phyloP scores from a whole-genome alignment of 78 protist species.

The Dictyostelium capitatum region DNA sequence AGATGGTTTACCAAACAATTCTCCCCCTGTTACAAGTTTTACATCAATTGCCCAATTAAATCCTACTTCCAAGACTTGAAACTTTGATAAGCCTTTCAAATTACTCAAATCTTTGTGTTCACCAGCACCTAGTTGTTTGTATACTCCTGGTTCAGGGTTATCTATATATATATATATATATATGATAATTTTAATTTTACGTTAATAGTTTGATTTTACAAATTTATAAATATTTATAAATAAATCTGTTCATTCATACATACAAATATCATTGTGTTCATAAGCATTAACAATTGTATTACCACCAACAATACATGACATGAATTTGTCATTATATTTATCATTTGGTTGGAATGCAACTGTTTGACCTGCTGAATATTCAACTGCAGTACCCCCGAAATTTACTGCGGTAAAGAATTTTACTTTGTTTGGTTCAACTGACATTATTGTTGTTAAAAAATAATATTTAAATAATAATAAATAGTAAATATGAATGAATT shows the following conservation, averaged over 20 bases:
- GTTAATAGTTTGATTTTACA: no score
- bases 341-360: neutral
- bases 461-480: no score
- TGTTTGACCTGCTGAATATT: neutral
- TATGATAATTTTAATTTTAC: no score
- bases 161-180: no score
- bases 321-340: slow-evolving; percentile 14
- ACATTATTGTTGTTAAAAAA: neutral
- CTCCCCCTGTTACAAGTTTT: neutral
- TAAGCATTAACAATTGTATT: neutral
- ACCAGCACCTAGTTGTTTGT: slow-evolving; percentile 18
- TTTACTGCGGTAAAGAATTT: slow-evolving; percentile 19
- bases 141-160: slow-evolving; percentile 30
- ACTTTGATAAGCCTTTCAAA: slow-evolving; percentile 26
- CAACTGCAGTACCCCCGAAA: slow-evolving; percentile 13
- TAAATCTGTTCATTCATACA: neutral
- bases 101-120: slow-evolving; percentile 22
- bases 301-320: slow-evolving; percentile 26
- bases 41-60: slow-evolving; percentile 58
- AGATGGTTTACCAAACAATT: no score
- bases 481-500: no score
- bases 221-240: no score
- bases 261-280: slow-evolving; percentile 58
- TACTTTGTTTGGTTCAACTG: slow-evolving; percentile 1
- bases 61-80: slow-evolving; percentile 20